Percentiles rank a stretch among this genome's conserved stretches.
Conservation (phyloP, 345 rosid species). For the Adansonia digitata region DNA sequence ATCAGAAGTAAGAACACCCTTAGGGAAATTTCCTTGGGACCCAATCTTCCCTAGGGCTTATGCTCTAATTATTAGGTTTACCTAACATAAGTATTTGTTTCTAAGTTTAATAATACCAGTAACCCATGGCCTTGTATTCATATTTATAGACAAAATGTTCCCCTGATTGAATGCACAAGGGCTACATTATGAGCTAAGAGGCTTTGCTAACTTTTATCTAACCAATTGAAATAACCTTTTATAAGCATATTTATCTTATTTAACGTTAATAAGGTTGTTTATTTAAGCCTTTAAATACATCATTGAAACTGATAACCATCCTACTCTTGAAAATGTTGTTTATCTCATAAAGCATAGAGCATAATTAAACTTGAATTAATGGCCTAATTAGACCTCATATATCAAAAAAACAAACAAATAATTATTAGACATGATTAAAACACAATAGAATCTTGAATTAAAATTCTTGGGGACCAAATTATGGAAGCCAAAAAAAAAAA, state of each 20-base stretch:
- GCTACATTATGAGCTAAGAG: slow-evolving; percentile 22
- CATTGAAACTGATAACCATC: neutral
- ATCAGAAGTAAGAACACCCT: slow-evolving; percentile 22
- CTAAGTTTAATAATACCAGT: slow-evolving; percentile 30
- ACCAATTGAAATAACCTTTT: slow-evolving; percentile 6
- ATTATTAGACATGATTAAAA: neutral
- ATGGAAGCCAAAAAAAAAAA: neutral
- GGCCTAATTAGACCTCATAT: neutral
- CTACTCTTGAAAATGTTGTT: neutral
- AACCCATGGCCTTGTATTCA: slow-evolving; percentile 36
- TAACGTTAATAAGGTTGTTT: neutral
- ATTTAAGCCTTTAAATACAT: neutral
- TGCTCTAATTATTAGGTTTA: slow-evolving; percentile 42
- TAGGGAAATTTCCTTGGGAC: slow-evolving; percentile 24
- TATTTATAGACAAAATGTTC: slow-evolving; percentile 57
- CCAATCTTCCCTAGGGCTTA: slow-evolving; percentile 27
- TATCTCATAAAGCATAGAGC: neutral
- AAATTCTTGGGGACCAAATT: neutral
- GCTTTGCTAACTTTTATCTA: slow-evolving; percentile 20
- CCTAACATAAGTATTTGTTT: slow-evolving; percentile 39
- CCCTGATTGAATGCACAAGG: slow-evolving; percentile 55
- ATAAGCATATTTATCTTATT: slow-evolving; percentile 13
- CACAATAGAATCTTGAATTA: neutral
- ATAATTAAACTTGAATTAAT: neutral
- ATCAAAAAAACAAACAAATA: neutral